These are phyloP conservation scores for Lipomyces anomalus DNA, from an alignment of 805 yeast genomes.

Conservation along the genomic window DNA sequence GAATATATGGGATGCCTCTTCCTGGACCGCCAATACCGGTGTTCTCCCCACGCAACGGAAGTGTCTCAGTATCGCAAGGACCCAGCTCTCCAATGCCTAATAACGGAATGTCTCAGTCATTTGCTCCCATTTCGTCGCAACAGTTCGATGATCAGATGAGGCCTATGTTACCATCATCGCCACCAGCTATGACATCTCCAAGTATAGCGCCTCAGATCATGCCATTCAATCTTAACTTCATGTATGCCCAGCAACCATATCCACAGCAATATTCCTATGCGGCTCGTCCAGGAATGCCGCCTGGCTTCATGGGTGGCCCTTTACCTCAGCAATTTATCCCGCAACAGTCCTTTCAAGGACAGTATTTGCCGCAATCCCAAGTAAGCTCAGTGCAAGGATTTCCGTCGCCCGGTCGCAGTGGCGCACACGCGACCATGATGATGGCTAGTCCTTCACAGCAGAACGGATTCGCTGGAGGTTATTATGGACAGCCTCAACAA, in stretches of 20 bases:
- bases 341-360: constrained; percentile 8
- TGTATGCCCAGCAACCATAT: constrained; percentile 16
- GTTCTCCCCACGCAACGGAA: constrained; percentile 18
- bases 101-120: constrained; percentile 16
- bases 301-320: constrained; percentile 12
- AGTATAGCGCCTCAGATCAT: constrained; percentile 15
- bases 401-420: constrained; percentile 19
- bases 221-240: constrained; percentile 10
- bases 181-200: constrained; percentile 20
- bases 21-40: constrained; percentile 15
- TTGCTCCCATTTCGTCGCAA: constrained; percentile 7
- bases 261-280: constrained; percentile 9
- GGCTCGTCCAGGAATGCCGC: constrained; percentile 14
- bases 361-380: constrained; percentile 13
- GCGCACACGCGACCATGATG: constrained; percentile 17
- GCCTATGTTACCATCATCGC: constrained; percentile 8
- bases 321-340: constrained; percentile 18
- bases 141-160: constrained; percentile 17
- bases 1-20: constrained; percentile 14
- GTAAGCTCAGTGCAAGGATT: constrained; percentile 15
- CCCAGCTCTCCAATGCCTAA: constrained; percentile 14
- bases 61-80: constrained; percentile 6
- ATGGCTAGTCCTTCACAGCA: constrained; percentile 12
- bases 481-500: constrained; percentile 12
- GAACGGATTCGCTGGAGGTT: constrained; percentile 6